Conservation (phyloP, 352 stramenopile genomes). For the Elongisporangium prolatum region DNA sequence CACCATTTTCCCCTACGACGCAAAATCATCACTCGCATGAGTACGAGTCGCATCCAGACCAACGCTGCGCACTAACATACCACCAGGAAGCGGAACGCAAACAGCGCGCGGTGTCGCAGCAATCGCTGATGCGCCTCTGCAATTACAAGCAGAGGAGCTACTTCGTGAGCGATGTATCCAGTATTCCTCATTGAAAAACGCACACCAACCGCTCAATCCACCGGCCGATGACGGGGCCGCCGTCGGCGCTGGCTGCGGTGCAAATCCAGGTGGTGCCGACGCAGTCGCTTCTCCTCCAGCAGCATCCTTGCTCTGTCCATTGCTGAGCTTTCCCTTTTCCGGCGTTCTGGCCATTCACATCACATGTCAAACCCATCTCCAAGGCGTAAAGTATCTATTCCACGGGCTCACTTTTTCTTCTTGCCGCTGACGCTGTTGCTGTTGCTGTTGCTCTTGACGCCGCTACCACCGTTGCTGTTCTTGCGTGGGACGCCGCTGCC, state of each 20-base stretch:
- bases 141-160: background rate
- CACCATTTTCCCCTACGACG: slow-evolving; percentile 48
- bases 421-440: slow-evolving; percentile 3
- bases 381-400: background rate
- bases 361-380: background rate
- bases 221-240: slow-evolving; percentile 6
- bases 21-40: slow-evolving; percentile 1
- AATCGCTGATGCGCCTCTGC: slow-evolving; percentile 58
- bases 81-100: slow-evolving; percentile 79
- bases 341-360: slow-evolving; percentile 8
- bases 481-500: background rate
- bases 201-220: slow-evolving; percentile 37
- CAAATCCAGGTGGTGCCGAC: slow-evolving; percentile 32
- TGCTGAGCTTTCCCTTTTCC: slow-evolving; percentile 16
- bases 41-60: background rate
- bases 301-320: slow-evolving; percentile 10
- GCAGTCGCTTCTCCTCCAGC: slow-evolving; percentile 13
- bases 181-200: background rate
- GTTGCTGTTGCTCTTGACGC: slow-evolving; percentile 14
- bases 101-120: slow-evolving; percentile 72
- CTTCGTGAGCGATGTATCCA: slow-evolving; percentile 2
- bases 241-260: slow-evolving; percentile 13
- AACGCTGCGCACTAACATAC: slow-evolving; percentile 4
- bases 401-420: slow-evolving; percentile 32
- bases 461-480: slow-evolving; percentile 6